Conservation (phyloP, 176 grass and related monocot genomes). For the Phragmites australis region DNA sequence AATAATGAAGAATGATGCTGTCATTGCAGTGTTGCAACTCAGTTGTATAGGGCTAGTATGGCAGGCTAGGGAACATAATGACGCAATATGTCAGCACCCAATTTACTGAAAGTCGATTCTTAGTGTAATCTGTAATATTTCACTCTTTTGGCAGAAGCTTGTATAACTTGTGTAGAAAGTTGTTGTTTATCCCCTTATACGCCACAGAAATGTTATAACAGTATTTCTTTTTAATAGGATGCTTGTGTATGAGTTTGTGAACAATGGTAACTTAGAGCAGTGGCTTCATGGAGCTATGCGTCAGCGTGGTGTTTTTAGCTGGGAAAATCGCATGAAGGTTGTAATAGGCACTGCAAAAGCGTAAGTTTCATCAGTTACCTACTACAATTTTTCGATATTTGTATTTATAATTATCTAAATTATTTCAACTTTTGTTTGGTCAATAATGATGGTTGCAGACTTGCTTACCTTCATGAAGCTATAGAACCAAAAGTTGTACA, state of each 20-base stretch:
- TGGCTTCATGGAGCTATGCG: constrained; percentile 96
- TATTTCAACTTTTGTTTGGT: constrained; percentile 5
- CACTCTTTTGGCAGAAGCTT: not conserved
- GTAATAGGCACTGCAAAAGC: constrained; percentile 89
- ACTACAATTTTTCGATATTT: not conserved
- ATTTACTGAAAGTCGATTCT: not conserved
- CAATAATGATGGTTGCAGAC: constrained; percentile 53
- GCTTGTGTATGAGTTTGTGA: constrained; percentile 94
- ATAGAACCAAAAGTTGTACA: constrained; percentile 99
- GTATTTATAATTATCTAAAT: not conserved
- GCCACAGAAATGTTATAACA: not conserved
- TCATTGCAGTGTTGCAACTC: not conserved
- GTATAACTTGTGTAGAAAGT: constrained; percentile 7
- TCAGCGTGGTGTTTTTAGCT: constrained; percentile 72
- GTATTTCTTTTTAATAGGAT: constrained; percentile 50
- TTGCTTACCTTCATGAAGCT: constrained; percentile 98
- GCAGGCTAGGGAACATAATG: not conserved
- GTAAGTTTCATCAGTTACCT: constrained; percentile 58
- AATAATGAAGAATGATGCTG: not conserved
- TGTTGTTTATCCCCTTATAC: not conserved
- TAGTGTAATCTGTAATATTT: not conserved
- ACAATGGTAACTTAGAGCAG: constrained; percentile 97
- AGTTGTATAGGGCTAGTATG: not conserved
- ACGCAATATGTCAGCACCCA: not conserved
- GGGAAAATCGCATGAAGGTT: constrained; percentile 98